These are phyloP conservation scores for Xylaria sp. DNA, from an alignment of 2,329 filamentous ascomycete genomes.

Conservation along the genomic window DNA sequence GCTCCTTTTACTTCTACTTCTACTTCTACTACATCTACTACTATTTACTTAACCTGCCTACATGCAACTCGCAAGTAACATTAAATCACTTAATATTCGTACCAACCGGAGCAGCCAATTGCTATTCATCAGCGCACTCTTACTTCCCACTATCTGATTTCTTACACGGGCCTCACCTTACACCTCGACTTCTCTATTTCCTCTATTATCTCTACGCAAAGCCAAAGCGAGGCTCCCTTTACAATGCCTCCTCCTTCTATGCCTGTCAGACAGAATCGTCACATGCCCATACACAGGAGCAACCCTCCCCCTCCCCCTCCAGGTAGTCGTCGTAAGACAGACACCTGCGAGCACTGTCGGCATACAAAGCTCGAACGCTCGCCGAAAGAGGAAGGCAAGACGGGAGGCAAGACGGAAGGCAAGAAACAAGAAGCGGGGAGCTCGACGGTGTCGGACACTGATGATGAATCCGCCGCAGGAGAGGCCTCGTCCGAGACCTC, in stretches of 20 bases:
- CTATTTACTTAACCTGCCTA: too few relatives aligned
- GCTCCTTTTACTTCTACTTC: too few relatives aligned
- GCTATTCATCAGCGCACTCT: too few relatives aligned
- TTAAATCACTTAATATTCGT: too few relatives aligned
- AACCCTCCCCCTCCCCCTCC: background rate
- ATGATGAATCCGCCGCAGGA: background rate
- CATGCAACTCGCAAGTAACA: too few relatives aligned
- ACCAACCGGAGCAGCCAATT: too few relatives aligned
- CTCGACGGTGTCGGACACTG: constrained; percentile 8
- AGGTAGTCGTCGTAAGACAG: background rate
- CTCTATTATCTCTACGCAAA: constrained; percentile 1
- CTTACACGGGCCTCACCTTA: too few relatives aligned
- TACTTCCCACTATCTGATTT: too few relatives aligned
- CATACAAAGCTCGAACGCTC: background rate
- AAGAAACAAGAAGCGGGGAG: constrained; percentile 3
- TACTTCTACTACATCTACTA: too few relatives aligned
- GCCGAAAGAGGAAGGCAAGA: background rate
- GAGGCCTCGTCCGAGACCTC: constrained; percentile 12
- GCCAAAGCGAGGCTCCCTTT: background rate
- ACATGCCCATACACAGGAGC: background rate
- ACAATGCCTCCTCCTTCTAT: background rate
- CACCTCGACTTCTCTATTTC: background rate
- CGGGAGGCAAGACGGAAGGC: background rate
- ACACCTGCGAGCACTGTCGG: background rate
- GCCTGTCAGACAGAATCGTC: background rate